phyloP scores from a whole-genome alignment of 75 land plant genomes.

The Isoetes taiwanensis region DNA sequence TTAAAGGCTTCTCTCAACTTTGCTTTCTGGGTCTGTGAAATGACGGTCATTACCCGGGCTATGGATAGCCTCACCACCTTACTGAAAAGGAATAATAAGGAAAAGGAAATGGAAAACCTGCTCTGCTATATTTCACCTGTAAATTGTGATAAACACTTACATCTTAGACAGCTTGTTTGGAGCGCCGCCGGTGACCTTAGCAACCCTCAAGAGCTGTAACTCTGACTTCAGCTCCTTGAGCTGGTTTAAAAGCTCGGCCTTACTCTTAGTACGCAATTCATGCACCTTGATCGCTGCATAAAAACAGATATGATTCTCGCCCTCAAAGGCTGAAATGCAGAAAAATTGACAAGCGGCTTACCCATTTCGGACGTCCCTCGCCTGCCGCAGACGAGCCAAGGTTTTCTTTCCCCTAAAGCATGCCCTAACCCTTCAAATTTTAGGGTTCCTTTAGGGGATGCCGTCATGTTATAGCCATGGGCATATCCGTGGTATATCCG shows the following conservation, averaged over 20 bases:
- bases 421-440: too few species aligned
- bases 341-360: too few species aligned
- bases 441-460: too few species aligned
- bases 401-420: too few species aligned
- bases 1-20: constrained; percentile 49
- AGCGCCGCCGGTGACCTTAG: constrained; percentile 72
- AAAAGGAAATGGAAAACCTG: background rate
- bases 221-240: constrained; percentile 66
- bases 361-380: too few species aligned
- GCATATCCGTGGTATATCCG: too few species aligned
- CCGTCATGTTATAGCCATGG: too few species aligned
- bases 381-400: too few species aligned
- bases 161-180: constrained; percentile 80
- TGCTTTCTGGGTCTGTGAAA: constrained; percentile 64
- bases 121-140: background rate
- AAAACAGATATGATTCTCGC: too few species aligned
- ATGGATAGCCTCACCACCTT: constrained; percentile 71
- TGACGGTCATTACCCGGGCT: constrained; percentile 64
- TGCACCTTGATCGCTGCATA: constrained; percentile 61
- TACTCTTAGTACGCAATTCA: constrained; percentile 45
- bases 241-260: constrained; percentile 35
- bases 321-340: too few species aligned
- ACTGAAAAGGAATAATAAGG: constrained; percentile 25
- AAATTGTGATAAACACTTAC: constrained; percentile 16
- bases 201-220: constrained; percentile 57